These are phyloP conservation scores for Corynespora cassiicola DNA, from an alignment of 2,329 filamentous ascomycete species.

Conservation along the genomic window DNA sequence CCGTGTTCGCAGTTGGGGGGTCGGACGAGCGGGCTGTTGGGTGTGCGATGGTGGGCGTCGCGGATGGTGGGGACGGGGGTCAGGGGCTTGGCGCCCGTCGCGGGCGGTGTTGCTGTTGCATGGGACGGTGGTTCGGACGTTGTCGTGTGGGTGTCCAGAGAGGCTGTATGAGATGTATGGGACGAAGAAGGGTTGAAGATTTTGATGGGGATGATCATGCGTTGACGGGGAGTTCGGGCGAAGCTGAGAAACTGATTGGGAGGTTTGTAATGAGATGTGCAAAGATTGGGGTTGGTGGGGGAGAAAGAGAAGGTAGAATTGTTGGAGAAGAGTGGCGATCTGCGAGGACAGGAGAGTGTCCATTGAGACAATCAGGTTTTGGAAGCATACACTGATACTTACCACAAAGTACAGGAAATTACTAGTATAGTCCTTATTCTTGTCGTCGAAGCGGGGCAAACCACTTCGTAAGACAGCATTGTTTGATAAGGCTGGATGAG, in stretches of 20 bases:
- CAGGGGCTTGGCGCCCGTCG: constrained; percentile 35
- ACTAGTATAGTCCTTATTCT: too few species aligned
- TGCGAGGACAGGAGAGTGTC: too few species aligned
- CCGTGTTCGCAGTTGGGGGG: constrained; percentile 47
- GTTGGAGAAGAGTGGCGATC: too few species aligned
- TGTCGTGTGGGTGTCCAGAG: constrained; percentile 43
- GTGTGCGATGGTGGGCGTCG: constrained; percentile 49
- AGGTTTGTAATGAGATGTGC: constrained; percentile 47
- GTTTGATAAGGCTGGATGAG: too few species aligned
- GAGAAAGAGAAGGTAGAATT: too few species aligned
- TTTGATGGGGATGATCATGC: constrained; percentile 53
- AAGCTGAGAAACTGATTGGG: constrained; percentile 49
- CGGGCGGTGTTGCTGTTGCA: constrained; percentile 48
- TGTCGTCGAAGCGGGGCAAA: too few species aligned
- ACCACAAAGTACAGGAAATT: too few species aligned
- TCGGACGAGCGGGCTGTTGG: constrained; percentile 40
- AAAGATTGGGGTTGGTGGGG: constrained; percentile 25
- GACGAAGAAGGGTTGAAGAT: constrained; percentile 35
- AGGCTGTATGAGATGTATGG: constrained; percentile 48
- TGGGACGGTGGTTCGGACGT: constrained; percentile 46
- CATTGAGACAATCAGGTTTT: too few species aligned
- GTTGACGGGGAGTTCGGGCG: constrained; percentile 43
- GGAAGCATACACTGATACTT: too few species aligned
- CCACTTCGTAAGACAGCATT: too few species aligned
- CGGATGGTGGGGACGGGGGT: constrained; percentile 48